Evolutionary conservation across 1,284 basidiomycete genomes (phyloP), one percentile per base, ranked within the genome.

Genomic region (Microbotryum silenes-acaulis): DNA sequence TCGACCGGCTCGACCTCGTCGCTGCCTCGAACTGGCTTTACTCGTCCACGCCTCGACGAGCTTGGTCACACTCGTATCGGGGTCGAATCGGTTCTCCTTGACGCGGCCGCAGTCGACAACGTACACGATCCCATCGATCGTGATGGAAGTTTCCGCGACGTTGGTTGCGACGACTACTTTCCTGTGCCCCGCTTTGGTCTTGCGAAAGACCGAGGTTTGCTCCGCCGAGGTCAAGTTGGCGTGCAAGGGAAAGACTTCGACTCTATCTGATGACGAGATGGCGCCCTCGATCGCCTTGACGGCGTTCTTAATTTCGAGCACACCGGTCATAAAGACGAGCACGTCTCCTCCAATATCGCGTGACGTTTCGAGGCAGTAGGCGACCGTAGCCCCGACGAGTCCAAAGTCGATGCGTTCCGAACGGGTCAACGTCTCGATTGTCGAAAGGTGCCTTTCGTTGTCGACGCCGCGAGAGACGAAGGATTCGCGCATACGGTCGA

Each of bases 151-250:
- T 82, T 96, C 78, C 51, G 74, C 89, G 29, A 97, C 89, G 70
- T 96, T 96, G 9, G 92, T 96, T 1, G 91, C 82, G 0, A 85
- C 88, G 42, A 97, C 85, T 50, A 96, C 83, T 75, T 96, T 97
- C 80, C 91, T 86, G 61, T 79, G 81, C 0, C 71, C 69, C 5
- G 64, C 20, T 0, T 80, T 76, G 0, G 81, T 81, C 0, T 81
- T 80, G 29, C 71, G 66, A 72, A 97, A 97, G 0, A 93, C 88
- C 6, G 78, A 78, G 12, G 85, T 83, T 75, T 97, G 93, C 72
- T 96, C 92, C 20, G 86, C 83, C 50, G 80, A 86, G 0, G 89
- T 85, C 16, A 96, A 78, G 74, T 96, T 96, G 14, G 92, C 90
- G 72, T 97, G 93, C 2, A 97, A 81, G 0, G 92, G 88, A 48